Conservation (phyloP, 2,329 filamentous ascomycete genomes). For the Hymenotorrendiella dingleyae region DNA sequence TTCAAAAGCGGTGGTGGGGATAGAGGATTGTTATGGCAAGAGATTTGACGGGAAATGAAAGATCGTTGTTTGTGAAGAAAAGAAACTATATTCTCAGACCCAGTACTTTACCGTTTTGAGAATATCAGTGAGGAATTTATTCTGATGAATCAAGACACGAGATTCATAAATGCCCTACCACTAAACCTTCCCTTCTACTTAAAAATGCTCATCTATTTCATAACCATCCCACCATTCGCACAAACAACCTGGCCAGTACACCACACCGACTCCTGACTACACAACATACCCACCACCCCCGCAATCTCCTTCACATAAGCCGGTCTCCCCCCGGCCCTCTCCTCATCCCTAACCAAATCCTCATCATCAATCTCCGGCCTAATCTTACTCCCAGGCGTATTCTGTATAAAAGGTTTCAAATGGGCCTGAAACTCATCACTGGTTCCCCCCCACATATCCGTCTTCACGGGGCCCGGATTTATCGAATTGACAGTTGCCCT, state of each 20-base stretch:
- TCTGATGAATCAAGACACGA: too few species aligned
- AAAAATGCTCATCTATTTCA: too few species aligned
- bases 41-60: too few species aligned
- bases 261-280: constrained; percentile 65
- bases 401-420: constrained; percentile 55
- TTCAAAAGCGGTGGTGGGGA: too few species aligned
- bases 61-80: too few species aligned
- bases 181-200: too few species aligned
- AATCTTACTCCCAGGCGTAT: constrained; percentile 58
- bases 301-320: constrained; percentile 68
- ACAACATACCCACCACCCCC: constrained; percentile 71
- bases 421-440: constrained; percentile 50
- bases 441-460: constrained; percentile 58
- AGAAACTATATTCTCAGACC: too few species aligned
- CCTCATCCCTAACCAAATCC: constrained; percentile 53
- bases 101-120: too few species aligned
- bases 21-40: too few species aligned
- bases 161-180: too few species aligned
- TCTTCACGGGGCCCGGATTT: constrained; percentile 60
- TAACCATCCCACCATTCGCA: constrained; percentile 72
- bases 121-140: too few species aligned
- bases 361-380: constrained; percentile 56
- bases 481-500: constrained; percentile 59
- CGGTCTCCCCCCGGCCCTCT: constrained; percentile 49
- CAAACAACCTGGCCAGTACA: constrained; percentile 74